phyloP scores from a whole-genome alignment of 1,284 basidiomycete genomes.

The Porodaedalea pini region DNA sequence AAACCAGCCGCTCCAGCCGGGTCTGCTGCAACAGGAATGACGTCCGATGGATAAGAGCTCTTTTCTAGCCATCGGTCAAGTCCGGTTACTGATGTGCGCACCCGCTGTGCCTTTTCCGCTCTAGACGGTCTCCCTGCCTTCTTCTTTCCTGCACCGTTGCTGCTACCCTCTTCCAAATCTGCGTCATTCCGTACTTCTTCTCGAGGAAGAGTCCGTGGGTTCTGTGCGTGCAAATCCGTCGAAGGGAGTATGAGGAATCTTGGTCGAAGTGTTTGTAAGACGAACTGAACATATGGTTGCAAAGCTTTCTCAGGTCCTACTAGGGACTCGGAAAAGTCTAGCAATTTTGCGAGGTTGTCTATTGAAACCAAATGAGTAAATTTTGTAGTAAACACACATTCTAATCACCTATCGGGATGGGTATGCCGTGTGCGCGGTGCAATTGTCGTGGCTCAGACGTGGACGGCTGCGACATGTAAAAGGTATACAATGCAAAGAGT shows the following conservation, averaged over 20 bases:
- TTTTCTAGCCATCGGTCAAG: constrained; percentile 53
- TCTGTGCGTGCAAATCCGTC: constrained; percentile 47
- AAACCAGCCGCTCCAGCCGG: constrained; percentile 10
- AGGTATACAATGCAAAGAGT: constrained; percentile 64
- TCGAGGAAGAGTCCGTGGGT: constrained; percentile 60
- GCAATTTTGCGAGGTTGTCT: constrained; percentile 55
- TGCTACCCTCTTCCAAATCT: constrained; percentile 15
- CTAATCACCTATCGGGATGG: constrained; percentile 48
- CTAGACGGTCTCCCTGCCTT: constrained; percentile 67
- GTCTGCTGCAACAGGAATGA: constrained; percentile 11
- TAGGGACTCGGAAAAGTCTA: constrained; percentile 37
- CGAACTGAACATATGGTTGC: constrained; percentile 37
- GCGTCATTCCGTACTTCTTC: constrained; percentile 50
- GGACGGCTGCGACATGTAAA: constrained; percentile 62
- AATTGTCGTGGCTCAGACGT: constrained; percentile 45
- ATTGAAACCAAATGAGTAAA: no score
- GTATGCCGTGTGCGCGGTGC: constrained; percentile 44
- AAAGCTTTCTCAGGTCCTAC: background rate
- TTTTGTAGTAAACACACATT: background rate
- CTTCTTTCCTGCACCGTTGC: constrained; percentile 30
- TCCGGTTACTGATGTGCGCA: constrained; percentile 45
- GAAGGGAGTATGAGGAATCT: constrained; percentile 59
- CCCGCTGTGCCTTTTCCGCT: constrained; percentile 53
- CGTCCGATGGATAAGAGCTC: constrained; percentile 27
- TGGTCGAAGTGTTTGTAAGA: constrained; percentile 42